phyloP scores from a whole-genome alignment of 2,329 filamentous ascomycete genomes.

The Rhexocercosporidium sp. region DNA sequence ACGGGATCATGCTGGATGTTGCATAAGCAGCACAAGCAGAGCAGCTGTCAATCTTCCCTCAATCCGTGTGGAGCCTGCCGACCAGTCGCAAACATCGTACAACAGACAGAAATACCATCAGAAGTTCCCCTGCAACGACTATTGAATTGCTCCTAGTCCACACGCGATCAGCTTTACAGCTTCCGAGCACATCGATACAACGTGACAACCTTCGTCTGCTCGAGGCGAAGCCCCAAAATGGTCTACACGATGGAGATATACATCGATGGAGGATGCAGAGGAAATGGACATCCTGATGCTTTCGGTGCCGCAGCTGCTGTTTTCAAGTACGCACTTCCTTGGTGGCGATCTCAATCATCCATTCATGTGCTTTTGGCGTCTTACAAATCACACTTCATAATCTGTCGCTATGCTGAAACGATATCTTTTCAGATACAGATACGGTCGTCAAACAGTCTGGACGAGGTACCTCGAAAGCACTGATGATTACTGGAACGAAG shows the following conservation, averaged over 20 bases:
- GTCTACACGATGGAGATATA: constrained; percentile 44
- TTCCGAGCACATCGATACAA: too few species aligned
- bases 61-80: too few species aligned
- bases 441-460: neutral
- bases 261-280: constrained; percentile 44
- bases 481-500: neutral
- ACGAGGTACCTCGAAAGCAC: neutral
- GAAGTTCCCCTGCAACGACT: too few species aligned
- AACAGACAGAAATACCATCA: too few species aligned
- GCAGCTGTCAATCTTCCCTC: too few species aligned
- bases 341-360: neutral
- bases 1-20: too few species aligned
- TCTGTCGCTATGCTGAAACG: neutral
- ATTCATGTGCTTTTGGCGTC: neutral
- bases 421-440: neutral
- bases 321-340: constrained; percentile 15
- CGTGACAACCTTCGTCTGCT: too few species aligned
- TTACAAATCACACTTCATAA: neutral
- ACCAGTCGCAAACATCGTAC: too few species aligned
- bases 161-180: too few species aligned
- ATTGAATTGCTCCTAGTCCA: too few species aligned
- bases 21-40: too few species aligned
- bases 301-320: constrained; percentile 43
- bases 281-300: constrained; percentile 38
- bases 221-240: constrained; percentile 32